Evolutionary conservation across 108 stramenopile genomes (phyloP), one percentile per base, ranked within the genome.

Genomic region (Cyclotella baltica): DNA sequence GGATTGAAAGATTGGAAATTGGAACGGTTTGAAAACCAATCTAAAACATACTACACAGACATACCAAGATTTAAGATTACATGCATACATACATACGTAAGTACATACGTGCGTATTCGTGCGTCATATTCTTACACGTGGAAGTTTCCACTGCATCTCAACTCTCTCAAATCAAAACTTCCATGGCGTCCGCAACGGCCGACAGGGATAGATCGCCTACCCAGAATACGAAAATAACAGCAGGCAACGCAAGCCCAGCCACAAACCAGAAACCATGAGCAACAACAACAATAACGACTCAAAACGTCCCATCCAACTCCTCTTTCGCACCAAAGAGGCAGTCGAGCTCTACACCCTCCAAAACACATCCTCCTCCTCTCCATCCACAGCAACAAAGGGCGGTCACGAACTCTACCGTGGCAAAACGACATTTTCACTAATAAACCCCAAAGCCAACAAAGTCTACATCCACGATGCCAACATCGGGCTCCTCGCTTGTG

Each of bases 291-390:
- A 47, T 29, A 73, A 4, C 27, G 25, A 47, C 22, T 28, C 43
- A 27, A 30, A 0, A 19, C 76, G 62, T 16, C 80, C 75, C 19
- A 70, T 81, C 36, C 80, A 64, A 22, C 37, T 95, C 4, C 72
- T 95, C 65, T 55, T 93, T 28, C 90, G 94, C 20, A 87, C 89
- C 51, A 95, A 92, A 62, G 86, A 89, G 18, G 88, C 85, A 6
- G 70, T 93, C 18, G 90, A 92, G 51, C 56, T 95, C 23, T 91
- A 84, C 72, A 65, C 75, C 0, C 71, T 93, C 43, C 67, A 67
- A 34, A 67, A 67, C 15, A 85, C 78, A 0, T 73, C 72, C 0
- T 38, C 65, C 3, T 37, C 71, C 8, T 4, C 31, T 72, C 46
- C 33, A 70, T 65, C 37, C 2, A 22, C 52, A 51, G 0, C 40